Evolutionary conservation across 2,329 filamentous ascomycete species (phyloP).

Genomic region (Chaetomiaceae sp.): DNA sequence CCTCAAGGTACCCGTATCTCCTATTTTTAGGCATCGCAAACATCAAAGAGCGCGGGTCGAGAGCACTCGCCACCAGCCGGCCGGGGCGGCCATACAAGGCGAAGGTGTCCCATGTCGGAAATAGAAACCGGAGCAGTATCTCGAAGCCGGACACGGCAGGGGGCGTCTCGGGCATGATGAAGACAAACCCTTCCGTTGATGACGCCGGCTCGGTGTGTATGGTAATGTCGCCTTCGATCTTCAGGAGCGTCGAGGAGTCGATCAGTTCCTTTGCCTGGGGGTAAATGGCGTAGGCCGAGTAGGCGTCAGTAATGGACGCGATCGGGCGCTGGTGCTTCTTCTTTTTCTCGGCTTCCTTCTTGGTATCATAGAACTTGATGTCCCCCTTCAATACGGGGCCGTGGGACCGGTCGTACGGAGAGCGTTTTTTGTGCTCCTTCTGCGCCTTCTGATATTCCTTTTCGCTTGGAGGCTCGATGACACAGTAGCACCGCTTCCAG

Average conservation of each 20-base stretch:
- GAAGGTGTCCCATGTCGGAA: conserved; percentile 92
- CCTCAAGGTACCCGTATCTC: conserved; percentile 85
- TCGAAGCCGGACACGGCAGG: conserved; percentile 93
- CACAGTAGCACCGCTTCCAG: conserved; percentile 96
- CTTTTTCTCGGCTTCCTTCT: conserved; percentile 70
- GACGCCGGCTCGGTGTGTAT: conserved; percentile 77
- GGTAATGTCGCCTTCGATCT: conserved; percentile 86
- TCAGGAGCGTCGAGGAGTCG: conserved; percentile 88
- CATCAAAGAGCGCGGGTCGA: conserved; percentile 89
- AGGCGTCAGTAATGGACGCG: conserved; percentile 85
- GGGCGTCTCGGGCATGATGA: conserved; percentile 93
- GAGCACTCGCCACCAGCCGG: conserved; percentile 78
- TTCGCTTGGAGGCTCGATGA: conserved; percentile 86
- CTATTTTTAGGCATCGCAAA: conserved; percentile 92
- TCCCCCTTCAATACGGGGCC: conserved; percentile 71
- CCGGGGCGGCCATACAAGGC: conserved; percentile 84
- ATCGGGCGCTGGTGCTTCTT: conserved; percentile 82
- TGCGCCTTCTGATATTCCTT: conserved; percentile 83
- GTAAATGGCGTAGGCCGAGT: conserved; percentile 91
- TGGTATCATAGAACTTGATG: conserved; percentile 91
- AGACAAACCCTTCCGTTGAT: conserved; percentile 87
- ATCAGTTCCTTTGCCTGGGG: conserved; percentile 91
- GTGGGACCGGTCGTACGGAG: conserved; percentile 71
- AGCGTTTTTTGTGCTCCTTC: conserved; percentile 77
- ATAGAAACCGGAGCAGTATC: conserved; percentile 87